Evolutionary conservation across 1,284 basidiomycete genomes (phyloP).

Genomic region (Cutaneotrichosporon cutaneum): DNA sequence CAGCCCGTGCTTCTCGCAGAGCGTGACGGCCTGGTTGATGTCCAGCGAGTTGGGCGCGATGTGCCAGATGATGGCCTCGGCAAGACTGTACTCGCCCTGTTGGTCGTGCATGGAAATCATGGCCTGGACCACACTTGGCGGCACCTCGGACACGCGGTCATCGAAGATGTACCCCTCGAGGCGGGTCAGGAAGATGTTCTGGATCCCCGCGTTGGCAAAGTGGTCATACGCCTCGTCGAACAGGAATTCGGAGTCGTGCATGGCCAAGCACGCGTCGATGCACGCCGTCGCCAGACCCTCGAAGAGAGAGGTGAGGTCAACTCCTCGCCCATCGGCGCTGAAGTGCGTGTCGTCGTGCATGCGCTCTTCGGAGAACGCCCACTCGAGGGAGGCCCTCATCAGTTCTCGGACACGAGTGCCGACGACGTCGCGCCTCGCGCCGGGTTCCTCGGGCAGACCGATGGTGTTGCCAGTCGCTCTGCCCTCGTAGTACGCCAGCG

Average conservation of each 20-base stretch:
- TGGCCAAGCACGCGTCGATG: conserved; percentile 75
- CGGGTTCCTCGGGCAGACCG: conserved; percentile 70
- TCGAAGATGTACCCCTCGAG: conserved; percentile 82
- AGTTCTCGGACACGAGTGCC: conserved; percentile 76
- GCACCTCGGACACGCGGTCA: conserved; percentile 68
- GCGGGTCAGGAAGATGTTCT: conserved; percentile 79
- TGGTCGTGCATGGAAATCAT: conserved; percentile 77
- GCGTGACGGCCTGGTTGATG: conserved; percentile 83
- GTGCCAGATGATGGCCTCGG: conserved; percentile 92
- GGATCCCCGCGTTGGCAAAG: conserved; percentile 81
- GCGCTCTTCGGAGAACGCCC: conserved; percentile 91
- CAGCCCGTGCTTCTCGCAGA: conserved; percentile 78
- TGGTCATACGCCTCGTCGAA: conserved; percentile 91
- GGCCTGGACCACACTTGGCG: conserved; percentile 82
- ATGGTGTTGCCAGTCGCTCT: conserved; percentile 82
- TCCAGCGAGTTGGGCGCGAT: conserved; percentile 89
- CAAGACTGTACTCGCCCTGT: conserved; percentile 67
- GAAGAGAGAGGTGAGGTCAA: conserved; percentile 86
- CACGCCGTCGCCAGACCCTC: conserved; percentile 81
- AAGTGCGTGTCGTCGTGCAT: conserved; percentile 84
- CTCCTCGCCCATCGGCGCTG: conserved; percentile 78
- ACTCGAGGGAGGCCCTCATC: conserved; percentile 81
- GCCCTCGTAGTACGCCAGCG: conserved; percentile 79
- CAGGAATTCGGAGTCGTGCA: conserved; percentile 77
- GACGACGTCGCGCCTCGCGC: conserved; percentile 64